Conservation (phyloP, 139 green algal genomes). For the Chlamydomonas sp. region DNA sequence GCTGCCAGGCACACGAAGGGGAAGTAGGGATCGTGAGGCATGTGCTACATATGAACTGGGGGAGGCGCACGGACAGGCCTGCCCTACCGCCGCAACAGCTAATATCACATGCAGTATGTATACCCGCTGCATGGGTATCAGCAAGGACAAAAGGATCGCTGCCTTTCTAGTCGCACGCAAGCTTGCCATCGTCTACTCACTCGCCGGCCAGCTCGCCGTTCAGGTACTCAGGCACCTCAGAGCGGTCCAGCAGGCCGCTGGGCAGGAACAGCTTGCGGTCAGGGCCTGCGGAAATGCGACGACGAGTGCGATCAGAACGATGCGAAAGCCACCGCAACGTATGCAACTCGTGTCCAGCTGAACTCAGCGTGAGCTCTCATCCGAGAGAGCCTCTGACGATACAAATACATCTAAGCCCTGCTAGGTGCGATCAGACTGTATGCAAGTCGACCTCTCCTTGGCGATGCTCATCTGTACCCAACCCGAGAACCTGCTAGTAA, state of each 20-base stretch:
- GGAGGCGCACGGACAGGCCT: too few relatives aligned
- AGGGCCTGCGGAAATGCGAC: slow-evolving; percentile 65
- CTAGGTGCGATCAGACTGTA: neutral
- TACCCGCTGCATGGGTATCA: too few relatives aligned
- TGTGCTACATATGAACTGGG: neutral
- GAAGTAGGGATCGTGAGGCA: neutral
- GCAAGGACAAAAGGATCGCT: too few relatives aligned
- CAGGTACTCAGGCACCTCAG: slow-evolving; percentile 88
- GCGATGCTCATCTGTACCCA: neutral
- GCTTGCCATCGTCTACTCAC: slow-evolving; percentile 65
- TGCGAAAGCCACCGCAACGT: neutral
- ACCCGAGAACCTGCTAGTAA: neutral
- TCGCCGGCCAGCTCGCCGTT: slow-evolving; percentile 91
- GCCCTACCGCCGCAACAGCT: neutral
- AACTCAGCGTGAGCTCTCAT: neutral
- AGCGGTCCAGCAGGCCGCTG: slow-evolving; percentile 81
- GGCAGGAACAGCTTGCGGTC: slow-evolving; percentile 89
- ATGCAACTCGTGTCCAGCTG: neutral
- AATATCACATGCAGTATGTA: neutral
- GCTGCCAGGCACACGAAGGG: slow-evolving; percentile 49
- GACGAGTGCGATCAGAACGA: neutral
- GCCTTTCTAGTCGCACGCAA: too few relatives aligned
- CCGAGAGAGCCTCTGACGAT: neutral
- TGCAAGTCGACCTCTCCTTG: neutral
- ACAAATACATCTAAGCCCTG: neutral